Percentiles rank a stretch among this genome's conserved stretches.
Conservation (phyloP, 768 basidiomycete species). For the Boletus reticulatus region DNA sequence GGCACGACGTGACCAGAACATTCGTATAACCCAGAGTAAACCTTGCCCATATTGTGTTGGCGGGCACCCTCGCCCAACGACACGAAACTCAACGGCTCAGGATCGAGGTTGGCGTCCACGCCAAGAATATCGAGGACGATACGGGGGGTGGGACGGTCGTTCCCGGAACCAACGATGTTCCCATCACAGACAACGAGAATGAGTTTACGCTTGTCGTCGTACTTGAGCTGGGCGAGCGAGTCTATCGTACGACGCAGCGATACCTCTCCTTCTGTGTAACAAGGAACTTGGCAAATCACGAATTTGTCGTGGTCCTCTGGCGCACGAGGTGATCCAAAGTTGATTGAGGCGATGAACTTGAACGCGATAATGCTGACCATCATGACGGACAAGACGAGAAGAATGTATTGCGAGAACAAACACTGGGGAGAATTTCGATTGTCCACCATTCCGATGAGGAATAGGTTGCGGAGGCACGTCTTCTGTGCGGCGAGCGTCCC, state of each 20-base stretch:
- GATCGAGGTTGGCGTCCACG: slow-evolving; percentile 88
- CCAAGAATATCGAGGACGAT: slow-evolving; percentile 97
- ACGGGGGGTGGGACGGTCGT: slow-evolving; percentile 93
- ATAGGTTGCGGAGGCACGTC: no score
- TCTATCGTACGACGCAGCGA: slow-evolving; percentile 90
- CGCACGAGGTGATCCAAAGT: slow-evolving; percentile 74
- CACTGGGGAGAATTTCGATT: no score
- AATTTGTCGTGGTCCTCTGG: slow-evolving; percentile 98
- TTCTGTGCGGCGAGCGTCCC: no score
- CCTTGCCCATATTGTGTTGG: slow-evolving; percentile 98
- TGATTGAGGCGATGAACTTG: slow-evolving; percentile 92
- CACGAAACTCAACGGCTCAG: slow-evolving; percentile 92
- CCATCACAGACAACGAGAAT: slow-evolving; percentile 46
- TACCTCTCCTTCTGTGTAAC: slow-evolving; percentile 93
- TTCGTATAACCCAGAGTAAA: slow-evolving; percentile 95
- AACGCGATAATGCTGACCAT: no score
- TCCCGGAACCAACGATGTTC: slow-evolving; percentile 96
- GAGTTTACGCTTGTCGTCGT: slow-evolving; percentile 97
- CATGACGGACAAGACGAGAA: no score
- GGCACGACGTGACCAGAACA: slow-evolving; percentile 94
- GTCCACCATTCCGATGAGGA: no score
- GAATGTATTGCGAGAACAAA: no score
- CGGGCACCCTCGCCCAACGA: slow-evolving; percentile 93
- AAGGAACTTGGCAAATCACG: slow-evolving; percentile 96
- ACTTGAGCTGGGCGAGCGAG: slow-evolving; percentile 90